phyloP scores from a whole-genome alignment of 106 monocot species.

The Dioscorea dumetorum region DNA sequence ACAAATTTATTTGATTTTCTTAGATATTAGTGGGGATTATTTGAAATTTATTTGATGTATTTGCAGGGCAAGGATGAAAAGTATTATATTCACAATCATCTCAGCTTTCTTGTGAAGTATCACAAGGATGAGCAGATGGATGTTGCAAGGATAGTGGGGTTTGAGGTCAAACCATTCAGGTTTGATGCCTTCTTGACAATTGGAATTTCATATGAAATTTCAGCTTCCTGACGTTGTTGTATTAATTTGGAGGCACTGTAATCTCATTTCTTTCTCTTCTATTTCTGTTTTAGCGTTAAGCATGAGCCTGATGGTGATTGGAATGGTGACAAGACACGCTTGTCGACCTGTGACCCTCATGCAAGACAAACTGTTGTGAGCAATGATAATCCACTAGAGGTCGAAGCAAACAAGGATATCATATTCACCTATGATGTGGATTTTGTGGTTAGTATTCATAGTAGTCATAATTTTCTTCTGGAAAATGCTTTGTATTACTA shows the following conservation, averaged over 20 bases:
- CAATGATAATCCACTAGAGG: constrained; percentile 82
- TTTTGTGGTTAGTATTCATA: constrained; percentile 45
- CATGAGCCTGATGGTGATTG: constrained; percentile 40
- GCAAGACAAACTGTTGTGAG: constrained; percentile 52
- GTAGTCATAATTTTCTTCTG: neutral
- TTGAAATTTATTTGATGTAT: neutral
- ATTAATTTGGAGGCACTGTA: neutral
- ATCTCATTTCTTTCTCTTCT: neutral
- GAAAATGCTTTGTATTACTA: neutral
- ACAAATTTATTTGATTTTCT: neutral
- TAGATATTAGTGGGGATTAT: neutral
- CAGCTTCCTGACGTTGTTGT: neutral
- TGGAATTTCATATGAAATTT: neutral
- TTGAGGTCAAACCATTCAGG: constrained; percentile 97
- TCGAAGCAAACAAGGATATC: constrained; percentile 72
- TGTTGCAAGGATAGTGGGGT: constrained; percentile 88
- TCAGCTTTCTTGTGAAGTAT: constrained; percentile 90
- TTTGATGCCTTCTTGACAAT: constrained; percentile 6
- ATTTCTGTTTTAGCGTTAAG: constrained; percentile 20
- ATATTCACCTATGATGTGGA: constrained; percentile 93
- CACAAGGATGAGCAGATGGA: constrained; percentile 69
- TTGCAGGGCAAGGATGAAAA: constrained; percentile 83
- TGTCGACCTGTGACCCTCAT: constrained; percentile 82
- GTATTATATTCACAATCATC: constrained; percentile 83
- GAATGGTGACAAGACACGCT: constrained; percentile 23